Base-by-base conservation (phyloP, 495 filamentous ascomycete genomes). In the Aspergillus incahuasiensis region DNA sequence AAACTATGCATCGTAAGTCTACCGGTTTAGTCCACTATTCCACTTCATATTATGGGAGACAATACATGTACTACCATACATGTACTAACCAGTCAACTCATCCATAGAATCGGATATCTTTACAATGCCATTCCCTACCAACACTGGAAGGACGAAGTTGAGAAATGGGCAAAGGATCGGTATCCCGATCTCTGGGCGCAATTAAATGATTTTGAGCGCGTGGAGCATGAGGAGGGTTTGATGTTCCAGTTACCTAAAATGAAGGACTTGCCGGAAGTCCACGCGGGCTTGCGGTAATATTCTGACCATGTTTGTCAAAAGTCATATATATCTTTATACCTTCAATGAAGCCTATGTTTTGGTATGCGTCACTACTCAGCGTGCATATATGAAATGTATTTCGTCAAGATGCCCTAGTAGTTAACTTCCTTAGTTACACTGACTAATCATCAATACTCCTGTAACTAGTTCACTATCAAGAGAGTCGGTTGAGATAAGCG, bases 101-200 rank as follows among this genome's bases (percentile, higher is more conserved):
- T 18, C 35, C 63, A 76, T 42, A 91, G 88, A 25, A 70, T 92
- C 43, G 87, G 83, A 15, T 75, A 84, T 11, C 78, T 91, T 52
- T 91, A 86, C 63, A 92, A 91, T 60, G 85, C 82, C 1, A 77
- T 86, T 5, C 82, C 79, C 0, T 78, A 79, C 18, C 62, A 78
- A 28, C 74, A 78, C 35, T 76, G 76, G 63, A 87, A 90, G 63
- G 70, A 79, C n/a, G 66, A 82, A 39, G 82, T 96, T 40, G 83
- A 88, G 63, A 69, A 78, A 25, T 96, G 90, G 89, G 83, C 85
- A 7, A 76, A 75, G 54, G 67, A 78, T 12, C 75, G 78, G 30
- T 89, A 90, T 64, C 86, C 88, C 0, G 74, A 78, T 28, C 68
- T 78, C 5, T 96, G 91, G 90, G 65, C 63, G 16, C 77, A 83